Evolutionary conservation across 2,329 filamentous ascomycete species (phyloP), one percentile per base, ranked within the genome.

Genomic region (Claviceps purpurea): DNA sequence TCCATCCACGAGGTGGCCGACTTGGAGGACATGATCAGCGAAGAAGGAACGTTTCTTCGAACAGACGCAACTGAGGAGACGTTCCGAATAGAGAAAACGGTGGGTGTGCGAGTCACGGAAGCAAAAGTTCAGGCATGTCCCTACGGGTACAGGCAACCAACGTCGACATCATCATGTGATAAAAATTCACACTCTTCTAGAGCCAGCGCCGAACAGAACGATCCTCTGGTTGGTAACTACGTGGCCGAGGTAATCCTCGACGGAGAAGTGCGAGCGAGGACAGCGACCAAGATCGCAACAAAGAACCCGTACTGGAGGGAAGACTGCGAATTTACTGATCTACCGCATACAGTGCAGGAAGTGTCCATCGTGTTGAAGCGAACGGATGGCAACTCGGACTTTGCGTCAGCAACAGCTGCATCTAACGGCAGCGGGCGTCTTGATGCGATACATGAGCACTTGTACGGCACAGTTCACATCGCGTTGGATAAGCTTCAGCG

Each of bases 281-380:
- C 87, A 0, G 82, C 81, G 49, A 82, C 81, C 22, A 88, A 88
- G 62, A 72, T 72, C 43, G 82, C 81, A 38, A 87, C 84, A 1
- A 81, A 78, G 54, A 86, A 81, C 57, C 87, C 87, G 0, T 89
- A 90, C 52, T 94, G 87, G 87, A 77, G 86, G 52, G 87, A 93
- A 60, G 85, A 86, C 46, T 87, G 85, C 63, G 82, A 89, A 52
- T 90, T 91, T 58, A 69, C 73, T 20, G 87, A 91, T 61, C 71
- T 93, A 7, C 85, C 87, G 1, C 74, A 84, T 1, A 74, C 79
- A 2, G 68, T 87, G 34, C 85, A 85, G 1, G 81, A 78, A 40
- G 73, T 89, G 1, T 86, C 83, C 1, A 71, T 93, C 45, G 70
- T 89, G 0, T 67, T 94, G 45, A 93, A 90, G 62, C 78, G 82